Evolutionary conservation across 176 grass and related monocot species (phyloP).

Genomic region (Thalia dealbata): DNA sequence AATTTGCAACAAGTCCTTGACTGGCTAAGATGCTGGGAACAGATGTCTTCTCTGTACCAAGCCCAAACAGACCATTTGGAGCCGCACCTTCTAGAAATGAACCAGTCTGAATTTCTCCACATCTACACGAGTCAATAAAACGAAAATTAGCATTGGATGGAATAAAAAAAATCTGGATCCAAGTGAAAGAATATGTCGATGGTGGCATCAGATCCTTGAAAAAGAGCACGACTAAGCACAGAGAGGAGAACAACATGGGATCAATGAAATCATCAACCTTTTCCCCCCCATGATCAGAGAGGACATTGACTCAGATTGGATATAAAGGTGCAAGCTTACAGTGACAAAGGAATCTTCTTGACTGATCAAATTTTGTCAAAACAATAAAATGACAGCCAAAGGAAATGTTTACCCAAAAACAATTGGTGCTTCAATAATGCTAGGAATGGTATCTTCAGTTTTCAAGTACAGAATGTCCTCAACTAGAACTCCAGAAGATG

Average conservation of each 20-base stretch:
- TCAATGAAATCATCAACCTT: background rate
- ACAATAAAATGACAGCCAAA: background rate
- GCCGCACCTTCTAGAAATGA: slow-evolving; percentile 17
- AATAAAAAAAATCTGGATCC: background rate
- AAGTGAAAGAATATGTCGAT: too few relatives aligned
- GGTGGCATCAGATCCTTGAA: too few relatives aligned
- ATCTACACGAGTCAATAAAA: background rate
- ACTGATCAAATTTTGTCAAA: background rate
- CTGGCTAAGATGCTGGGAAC: slow-evolving; percentile 42
- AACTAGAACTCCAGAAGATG: slow-evolving; percentile 60
- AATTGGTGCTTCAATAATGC: slow-evolving; percentile 29
- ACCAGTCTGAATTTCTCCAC: slow-evolving; percentile 65
- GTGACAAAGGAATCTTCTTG: background rate
- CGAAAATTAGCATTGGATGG: background rate
- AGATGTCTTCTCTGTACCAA: slow-evolving; percentile 46
- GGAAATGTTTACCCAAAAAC: slow-evolving; percentile 42
- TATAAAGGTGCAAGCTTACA: background rate
- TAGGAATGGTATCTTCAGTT: slow-evolving; percentile 5
- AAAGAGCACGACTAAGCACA: background rate
- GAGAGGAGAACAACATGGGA: background rate
- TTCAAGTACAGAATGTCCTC: slow-evolving; percentile 57
- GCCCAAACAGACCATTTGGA: slow-evolving; percentile 51
- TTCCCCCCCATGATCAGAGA: background rate
- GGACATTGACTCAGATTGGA: too few relatives aligned
- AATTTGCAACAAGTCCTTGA: slow-evolving; percentile 32